Evolutionary conservation across 805 yeast species (phyloP).

Genomic region (Spathaspora sp.): DNA sequence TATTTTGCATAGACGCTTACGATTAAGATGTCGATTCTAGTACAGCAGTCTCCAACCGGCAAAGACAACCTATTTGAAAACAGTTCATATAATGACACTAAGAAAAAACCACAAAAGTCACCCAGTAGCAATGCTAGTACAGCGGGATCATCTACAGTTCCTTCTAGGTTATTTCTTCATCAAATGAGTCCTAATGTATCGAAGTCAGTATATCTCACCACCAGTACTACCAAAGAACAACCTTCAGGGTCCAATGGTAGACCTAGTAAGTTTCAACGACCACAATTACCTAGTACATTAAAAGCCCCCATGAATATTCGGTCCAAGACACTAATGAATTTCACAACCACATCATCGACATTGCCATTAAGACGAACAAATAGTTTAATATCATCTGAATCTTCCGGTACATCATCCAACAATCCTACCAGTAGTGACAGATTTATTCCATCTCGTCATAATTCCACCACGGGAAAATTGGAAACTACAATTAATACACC

Average conservation of each 20-base stretch:
- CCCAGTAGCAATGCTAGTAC: not conserved
- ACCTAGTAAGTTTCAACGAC: constrained; percentile 5
- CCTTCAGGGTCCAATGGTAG: not conserved
- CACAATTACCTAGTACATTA: constrained; percentile 12
- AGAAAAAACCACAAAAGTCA: not conserved
- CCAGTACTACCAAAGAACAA: not conserved
- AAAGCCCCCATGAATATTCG: constrained; percentile 21
- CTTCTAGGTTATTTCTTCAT: constrained; percentile 24
- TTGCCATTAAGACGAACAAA: constrained; percentile 27
- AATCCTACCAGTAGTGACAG: constrained; percentile 33
- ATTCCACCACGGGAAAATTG: constrained; percentile 36
- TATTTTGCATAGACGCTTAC: not conserved
- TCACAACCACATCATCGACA: constrained; percentile 17
- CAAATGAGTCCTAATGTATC: constrained; percentile 36
- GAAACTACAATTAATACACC: constrained; percentile 30
- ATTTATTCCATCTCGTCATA: constrained; percentile 42
- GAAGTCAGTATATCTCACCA: constrained; percentile 18
- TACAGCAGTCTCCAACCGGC: not conserved
- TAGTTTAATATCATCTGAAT: constrained; percentile 26
- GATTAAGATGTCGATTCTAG: not conserved
- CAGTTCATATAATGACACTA: not conserved
- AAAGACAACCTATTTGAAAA: not conserved
- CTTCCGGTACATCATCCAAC: constrained; percentile 17
- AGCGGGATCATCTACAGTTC: not conserved
- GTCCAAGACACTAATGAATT: constrained; percentile 22